Conservation (phyloP, 805 yeast genomes). For the Zygosaccharomyces siamensis region DNA sequence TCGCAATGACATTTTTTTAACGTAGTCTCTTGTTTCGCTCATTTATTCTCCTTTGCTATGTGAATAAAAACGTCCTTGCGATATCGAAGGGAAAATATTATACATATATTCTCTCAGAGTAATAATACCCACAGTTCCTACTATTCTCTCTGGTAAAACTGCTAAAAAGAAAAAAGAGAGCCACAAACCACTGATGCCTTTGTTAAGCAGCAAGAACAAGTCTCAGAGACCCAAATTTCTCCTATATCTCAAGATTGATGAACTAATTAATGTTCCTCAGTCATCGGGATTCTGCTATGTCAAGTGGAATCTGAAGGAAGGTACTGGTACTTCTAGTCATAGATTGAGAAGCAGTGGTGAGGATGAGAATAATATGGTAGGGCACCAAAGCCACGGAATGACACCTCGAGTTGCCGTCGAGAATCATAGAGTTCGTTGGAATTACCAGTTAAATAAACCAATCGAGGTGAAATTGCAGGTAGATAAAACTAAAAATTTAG, state of each 20-base stretch:
- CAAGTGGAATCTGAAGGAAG: slow-evolving; percentile 56
- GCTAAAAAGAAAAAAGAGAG: background rate
- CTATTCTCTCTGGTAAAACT: no score
- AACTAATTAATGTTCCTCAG: slow-evolving; percentile 81
- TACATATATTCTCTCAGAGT: background rate
- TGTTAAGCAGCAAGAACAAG: slow-evolving; percentile 20
- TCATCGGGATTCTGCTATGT: slow-evolving; percentile 63
- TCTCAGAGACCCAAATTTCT: slow-evolving; percentile 56
- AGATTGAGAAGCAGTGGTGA: slow-evolving; percentile 4
- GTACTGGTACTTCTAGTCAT: slow-evolving; percentile 28
- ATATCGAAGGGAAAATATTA: background rate
- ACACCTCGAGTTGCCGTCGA: slow-evolving; percentile 44
- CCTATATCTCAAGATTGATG: slow-evolving; percentile 54
- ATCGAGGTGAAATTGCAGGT: slow-evolving; percentile 41
- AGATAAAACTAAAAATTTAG: slow-evolving; percentile 36
- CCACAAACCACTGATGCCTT: slow-evolving; percentile 6
- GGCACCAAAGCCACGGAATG: slow-evolving; percentile 32
- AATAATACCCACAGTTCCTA: background rate
- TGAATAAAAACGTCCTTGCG: background rate
- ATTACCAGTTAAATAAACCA: slow-evolving; percentile 35
- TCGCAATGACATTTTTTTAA: background rate
- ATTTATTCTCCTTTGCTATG: background rate
- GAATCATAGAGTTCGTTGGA: slow-evolving; percentile 52
- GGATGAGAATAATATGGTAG: slow-evolving; percentile 32
- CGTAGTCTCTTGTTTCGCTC: background rate